These are phyloP conservation scores for Acanthamoeba culbertsoni DNA, from an alignment of 208 protist species.

Conservation along the genomic window DNA sequence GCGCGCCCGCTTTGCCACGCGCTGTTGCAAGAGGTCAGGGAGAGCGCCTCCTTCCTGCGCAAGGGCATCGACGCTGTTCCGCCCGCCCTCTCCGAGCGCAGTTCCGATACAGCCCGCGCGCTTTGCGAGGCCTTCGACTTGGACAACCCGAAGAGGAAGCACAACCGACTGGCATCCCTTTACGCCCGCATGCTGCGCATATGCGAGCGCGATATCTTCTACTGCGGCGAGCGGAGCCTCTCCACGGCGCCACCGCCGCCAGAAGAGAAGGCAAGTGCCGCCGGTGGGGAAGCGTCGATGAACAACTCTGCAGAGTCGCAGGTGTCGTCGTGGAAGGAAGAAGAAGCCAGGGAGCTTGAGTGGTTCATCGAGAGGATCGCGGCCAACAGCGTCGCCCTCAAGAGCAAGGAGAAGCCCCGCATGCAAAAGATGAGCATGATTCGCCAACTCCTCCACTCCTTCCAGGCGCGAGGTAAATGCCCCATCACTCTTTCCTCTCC, in stretches of 20 bases:
- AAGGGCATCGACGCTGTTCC: neutral
- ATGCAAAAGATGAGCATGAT: constrained; percentile 57
- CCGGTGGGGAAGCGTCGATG: neutral
- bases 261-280: neutral
- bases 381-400: neutral
- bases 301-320: neutral
- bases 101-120: neutral
- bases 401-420: neutral
- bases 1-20: neutral
- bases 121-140: neutral
- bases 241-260: neutral
- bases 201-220: constrained; percentile 50
- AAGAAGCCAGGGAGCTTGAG: neutral
- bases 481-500: neutral
- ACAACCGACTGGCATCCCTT: neutral
- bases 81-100: neutral
- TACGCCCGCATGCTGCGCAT: constrained; percentile 51
- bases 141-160: constrained; percentile 54
- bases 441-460: constrained; percentile 20
- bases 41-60: neutral
- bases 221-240: neutral
- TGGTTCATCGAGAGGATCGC: neutral
- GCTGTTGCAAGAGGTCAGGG: neutral
- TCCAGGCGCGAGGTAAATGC: neutral
- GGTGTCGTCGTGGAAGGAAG: neutral